phyloP scores from a whole-genome alignment of 192 early-diverging fungal species.

The Dissophora globulifera region DNA sequence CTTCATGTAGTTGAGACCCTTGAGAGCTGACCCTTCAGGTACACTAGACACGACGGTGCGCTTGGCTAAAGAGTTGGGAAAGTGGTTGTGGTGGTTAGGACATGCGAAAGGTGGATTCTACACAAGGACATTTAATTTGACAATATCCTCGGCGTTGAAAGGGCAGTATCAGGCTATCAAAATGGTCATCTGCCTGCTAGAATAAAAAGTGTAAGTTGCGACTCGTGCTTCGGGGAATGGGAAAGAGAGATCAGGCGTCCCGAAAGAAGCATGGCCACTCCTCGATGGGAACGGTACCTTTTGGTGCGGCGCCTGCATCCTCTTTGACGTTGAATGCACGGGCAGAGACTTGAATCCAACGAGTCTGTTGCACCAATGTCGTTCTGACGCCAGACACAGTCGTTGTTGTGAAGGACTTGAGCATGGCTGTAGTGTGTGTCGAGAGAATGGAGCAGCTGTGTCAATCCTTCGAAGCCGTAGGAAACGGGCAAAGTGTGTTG shows the following conservation, averaged over 20 bases:
- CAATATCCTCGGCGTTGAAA: too few relatives aligned
- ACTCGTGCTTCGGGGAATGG: too few relatives aligned
- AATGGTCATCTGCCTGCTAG: too few relatives aligned
- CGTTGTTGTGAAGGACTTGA: slow-evolving; percentile 35
- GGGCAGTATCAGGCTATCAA: too few relatives aligned
- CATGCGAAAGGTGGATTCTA: too few relatives aligned
- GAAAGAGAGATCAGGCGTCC: too few relatives aligned
- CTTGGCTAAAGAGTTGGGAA: slow-evolving; percentile 44
- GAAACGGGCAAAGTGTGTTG: too few relatives aligned
- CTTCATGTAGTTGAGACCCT: slow-evolving; percentile 88
- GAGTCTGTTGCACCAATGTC: slow-evolving; percentile 14
- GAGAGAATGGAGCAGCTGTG: too few relatives aligned
- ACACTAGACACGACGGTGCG: slow-evolving; percentile 60
- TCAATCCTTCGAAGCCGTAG: too few relatives aligned
- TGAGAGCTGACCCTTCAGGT: slow-evolving; percentile 82
- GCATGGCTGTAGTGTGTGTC: slow-evolving; percentile 21
- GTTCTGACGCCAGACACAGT: slow-evolving; percentile 28
- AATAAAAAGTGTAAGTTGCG: too few relatives aligned
- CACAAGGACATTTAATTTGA: too few relatives aligned
- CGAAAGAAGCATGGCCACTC: not conserved
- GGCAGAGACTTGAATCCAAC: slow-evolving; percentile 50
- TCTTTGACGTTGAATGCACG: slow-evolving; percentile 37
- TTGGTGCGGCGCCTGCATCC: slow-evolving; percentile 22
- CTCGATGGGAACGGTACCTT: slow-evolving; percentile 31
- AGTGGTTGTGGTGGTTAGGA: too few relatives aligned